These are phyloP conservation scores for Fusarium poae DNA, from an alignment of 2,329 filamentous ascomycete species.

Conservation along the genomic window DNA sequence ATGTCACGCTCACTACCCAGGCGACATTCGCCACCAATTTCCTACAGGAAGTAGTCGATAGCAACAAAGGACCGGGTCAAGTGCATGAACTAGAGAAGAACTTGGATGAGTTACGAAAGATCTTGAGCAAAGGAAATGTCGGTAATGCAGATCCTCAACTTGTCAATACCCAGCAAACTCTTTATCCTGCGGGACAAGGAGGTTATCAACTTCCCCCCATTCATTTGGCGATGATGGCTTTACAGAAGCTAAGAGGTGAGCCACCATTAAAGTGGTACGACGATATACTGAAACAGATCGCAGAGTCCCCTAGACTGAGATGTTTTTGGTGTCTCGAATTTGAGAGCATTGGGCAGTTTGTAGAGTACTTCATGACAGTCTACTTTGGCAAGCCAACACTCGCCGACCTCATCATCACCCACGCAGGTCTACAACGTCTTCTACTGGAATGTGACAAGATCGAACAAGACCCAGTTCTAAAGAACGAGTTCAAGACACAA, in stretches of 20 bases:
- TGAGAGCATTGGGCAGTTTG: slow-evolving; percentile 8
- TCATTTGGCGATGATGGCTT: slow-evolving; percentile 13
- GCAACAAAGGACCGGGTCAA: neutral
- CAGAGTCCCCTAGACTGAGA: neutral
- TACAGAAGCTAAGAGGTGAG: slow-evolving; percentile 12
- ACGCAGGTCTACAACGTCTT: neutral
- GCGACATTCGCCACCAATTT: slow-evolving; percentile 15
- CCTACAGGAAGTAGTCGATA: slow-evolving; percentile 13
- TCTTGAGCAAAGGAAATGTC: neutral
- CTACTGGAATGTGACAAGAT: neutral
- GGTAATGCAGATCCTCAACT: neutral
- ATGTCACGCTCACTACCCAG: slow-evolving; percentile 8
- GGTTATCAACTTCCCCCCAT: neutral
- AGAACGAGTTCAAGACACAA: neutral
- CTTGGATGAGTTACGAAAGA: neutral
- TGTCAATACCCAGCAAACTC: neutral
- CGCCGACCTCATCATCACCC: slow-evolving; percentile 6
- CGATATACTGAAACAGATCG: accelerated
- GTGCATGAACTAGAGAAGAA: neutral
- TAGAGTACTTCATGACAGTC: slow-evolving; percentile 26
- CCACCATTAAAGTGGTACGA: accelerated
- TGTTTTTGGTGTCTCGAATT: slow-evolving; percentile 17
- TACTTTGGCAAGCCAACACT: slow-evolving; percentile 23
- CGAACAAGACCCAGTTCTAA: neutral
- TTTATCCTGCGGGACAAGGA: neutral